phyloP scores from a whole-genome alignment of 352 stramenopile species.

The Pythium apleroticum region DNA sequence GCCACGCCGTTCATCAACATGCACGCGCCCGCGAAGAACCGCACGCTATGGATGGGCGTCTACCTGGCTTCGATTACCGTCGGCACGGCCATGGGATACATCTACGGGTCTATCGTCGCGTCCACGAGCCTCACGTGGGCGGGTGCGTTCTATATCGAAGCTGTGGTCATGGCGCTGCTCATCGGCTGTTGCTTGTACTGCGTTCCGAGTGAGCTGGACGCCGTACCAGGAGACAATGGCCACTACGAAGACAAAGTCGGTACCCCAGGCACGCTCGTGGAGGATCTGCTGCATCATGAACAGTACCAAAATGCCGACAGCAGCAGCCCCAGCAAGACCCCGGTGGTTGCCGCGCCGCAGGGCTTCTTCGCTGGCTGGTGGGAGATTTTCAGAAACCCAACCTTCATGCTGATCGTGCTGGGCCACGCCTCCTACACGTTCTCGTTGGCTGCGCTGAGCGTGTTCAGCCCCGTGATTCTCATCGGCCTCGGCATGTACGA shows the following conservation, averaged over 20 bases:
- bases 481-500: conserved; percentile 88
- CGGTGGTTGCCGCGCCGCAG: conserved; percentile 15
- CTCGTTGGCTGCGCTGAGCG: conserved; percentile 80
- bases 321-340: conserved; percentile 22
- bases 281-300: conserved; percentile 23
- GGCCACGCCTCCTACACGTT: conserved; percentile 89
- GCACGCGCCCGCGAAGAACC: conserved; percentile 60
- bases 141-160: conserved; percentile 87
- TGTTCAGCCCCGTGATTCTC: conserved; percentile 89
- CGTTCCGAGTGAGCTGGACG: conserved; percentile 60
- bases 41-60: conserved; percentile 90
- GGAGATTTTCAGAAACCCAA: conserved; percentile 60
- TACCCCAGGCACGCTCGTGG: conserved; percentile 1
- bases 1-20: conserved; percentile 93
- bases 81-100: conserved; percentile 90
- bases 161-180: conserved; percentile 77
- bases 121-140: conserved; percentile 66
- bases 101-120: conserved; percentile 81
- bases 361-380: conserved; percentile 64
- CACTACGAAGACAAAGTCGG: neutral
- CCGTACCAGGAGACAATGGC: conserved; percentile 37
- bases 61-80: conserved; percentile 93
- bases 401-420: conserved; percentile 81
- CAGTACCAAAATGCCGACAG: conserved; percentile 14
- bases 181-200: conserved; percentile 62